These are phyloP conservation scores for Colletotrichum australisinense DNA, from an alignment of 2,329 filamentous ascomycete genomes.

Conservation along the genomic window DNA sequence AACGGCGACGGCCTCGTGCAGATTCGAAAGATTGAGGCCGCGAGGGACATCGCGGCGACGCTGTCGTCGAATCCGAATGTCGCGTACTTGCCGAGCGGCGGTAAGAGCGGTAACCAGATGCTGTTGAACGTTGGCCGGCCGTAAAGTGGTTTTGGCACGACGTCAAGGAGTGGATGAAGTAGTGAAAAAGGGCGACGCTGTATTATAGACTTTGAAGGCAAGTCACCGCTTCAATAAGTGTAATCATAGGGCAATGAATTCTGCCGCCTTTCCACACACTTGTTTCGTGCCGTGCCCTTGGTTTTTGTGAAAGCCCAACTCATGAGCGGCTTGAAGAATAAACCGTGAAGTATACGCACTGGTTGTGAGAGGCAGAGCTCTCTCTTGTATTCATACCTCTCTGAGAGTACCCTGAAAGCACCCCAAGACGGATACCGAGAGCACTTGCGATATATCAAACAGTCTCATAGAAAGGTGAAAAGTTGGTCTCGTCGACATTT, in stretches of 20 bases:
- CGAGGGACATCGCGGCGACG: constrained; percentile 93
- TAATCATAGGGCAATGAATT: constrained; percentile 37
- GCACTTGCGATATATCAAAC: no score
- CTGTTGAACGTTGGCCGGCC: constrained; percentile 64
- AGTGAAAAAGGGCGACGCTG: constrained; percentile 26
- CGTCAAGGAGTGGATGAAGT: background rate
- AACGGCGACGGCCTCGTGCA: constrained; percentile 92
- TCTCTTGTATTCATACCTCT: no score
- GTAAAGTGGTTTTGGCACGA: constrained; percentile 38
- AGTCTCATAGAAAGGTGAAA: no score
- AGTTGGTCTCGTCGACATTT: no score
- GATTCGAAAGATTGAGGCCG: constrained; percentile 97
- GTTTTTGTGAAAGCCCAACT: background rate
- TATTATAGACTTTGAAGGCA: constrained; percentile 36
- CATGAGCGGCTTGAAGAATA: background rate
- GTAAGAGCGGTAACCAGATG: constrained; percentile 70
- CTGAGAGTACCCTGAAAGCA: no score
- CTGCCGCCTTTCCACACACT: constrained; percentile 20
- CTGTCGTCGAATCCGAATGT: constrained; percentile 93
- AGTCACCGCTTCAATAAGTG: constrained; percentile 42
- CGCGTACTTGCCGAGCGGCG: constrained; percentile 84
- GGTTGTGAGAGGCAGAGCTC: background rate
- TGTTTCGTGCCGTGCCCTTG: background rate
- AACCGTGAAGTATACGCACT: background rate
- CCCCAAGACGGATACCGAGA: no score